Evolutionary conservation across 441 rosid species (phyloP), one percentile per base, ranked within the genome.

Genomic region (Daphne laureola): DNA sequence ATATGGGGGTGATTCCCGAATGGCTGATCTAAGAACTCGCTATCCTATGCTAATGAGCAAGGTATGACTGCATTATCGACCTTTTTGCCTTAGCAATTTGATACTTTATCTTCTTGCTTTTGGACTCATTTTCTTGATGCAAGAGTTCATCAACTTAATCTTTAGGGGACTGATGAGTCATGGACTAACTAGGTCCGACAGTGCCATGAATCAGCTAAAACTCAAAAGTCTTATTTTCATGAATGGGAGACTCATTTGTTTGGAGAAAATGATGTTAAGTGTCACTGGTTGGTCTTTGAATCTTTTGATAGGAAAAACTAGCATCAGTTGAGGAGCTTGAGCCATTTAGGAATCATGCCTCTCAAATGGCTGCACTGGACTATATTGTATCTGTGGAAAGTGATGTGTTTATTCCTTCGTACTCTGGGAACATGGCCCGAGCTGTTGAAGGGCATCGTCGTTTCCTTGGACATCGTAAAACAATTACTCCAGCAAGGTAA

Each of bases 381-480:
- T 94, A 94, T 79, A 90, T 90, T 68, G 97, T 94, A 43, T 83
- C 97, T 0, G 67, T 90, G 18, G 96, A 85, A 74, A 94, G 99
- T 68, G 96, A 87, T 71, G 95, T 90, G 21, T 94, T 94, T 67
- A 74, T 94, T 65, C 94, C 96, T 0, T 74, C 99, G 2, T 86
- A 86, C 74, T 81, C 91, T 14, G 99, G 99, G 36, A 90, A 94
- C 76, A 90, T 94, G 99, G 99, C 96, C 0, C 84, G 87, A 67
- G 95, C 97, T 53, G 96, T 87, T 55, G 96, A 86, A 87, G 97
- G 99, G 62, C 97, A 86, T 56, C 97, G 99, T 6, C 94, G 95
- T 56, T 94, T 71, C 76, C 80, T 90, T 57, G 96, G 99, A 46
- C 99, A 94, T 64, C 78, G 94, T 62, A 90, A 81, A 77, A 90